These are phyloP conservation scores for Phytophthora syringae DNA, from an alignment of 352 stramenopile species.

Conservation along the genomic window DNA sequence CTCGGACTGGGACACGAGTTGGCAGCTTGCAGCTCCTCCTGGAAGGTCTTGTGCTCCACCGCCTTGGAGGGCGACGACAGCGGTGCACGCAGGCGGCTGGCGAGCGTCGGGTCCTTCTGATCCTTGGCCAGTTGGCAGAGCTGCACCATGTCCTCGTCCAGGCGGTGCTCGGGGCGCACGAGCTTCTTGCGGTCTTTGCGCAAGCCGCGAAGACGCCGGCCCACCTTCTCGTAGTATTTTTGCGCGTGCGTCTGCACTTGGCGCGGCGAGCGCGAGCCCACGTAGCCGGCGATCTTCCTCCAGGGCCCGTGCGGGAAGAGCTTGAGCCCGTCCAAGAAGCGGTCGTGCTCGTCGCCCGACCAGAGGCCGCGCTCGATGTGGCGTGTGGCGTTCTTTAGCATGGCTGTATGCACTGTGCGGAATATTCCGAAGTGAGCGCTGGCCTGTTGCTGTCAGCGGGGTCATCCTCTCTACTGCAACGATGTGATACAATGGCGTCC, in stretches of 20 bases:
- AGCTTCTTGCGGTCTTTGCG: constrained; percentile 55
- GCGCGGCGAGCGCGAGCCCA: constrained; percentile 55
- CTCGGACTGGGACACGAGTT: constrained; percentile 17
- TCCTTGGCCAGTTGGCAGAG: constrained; percentile 41
- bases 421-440: constrained; percentile 29
- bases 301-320: constrained; percentile 59
- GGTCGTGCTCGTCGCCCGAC: constrained; percentile 65
- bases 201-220: constrained; percentile 43
- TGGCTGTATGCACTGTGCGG: not conserved
- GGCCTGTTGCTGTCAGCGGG: constrained; percentile 7
- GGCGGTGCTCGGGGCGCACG: constrained; percentile 41
- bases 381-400: constrained; percentile 23
- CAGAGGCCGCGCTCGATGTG: constrained; percentile 44
- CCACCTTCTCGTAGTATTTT: constrained; percentile 68
- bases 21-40: constrained; percentile 24
- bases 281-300: constrained; percentile 53
- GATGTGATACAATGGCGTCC: not conserved
- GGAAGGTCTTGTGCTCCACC: not conserved
- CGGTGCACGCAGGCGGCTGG: constrained; percentile 26
- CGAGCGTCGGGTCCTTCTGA: constrained; percentile 29
- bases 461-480: constrained; percentile 19
- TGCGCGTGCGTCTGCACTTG: constrained; percentile 70
- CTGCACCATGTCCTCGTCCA: constrained; percentile 51
- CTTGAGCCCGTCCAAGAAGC: constrained; percentile 60
- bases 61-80: constrained; percentile 37